phyloP scores from a whole-genome alignment of 2,329 filamentous ascomycete species.

The Rosellinia necatrix region DNA sequence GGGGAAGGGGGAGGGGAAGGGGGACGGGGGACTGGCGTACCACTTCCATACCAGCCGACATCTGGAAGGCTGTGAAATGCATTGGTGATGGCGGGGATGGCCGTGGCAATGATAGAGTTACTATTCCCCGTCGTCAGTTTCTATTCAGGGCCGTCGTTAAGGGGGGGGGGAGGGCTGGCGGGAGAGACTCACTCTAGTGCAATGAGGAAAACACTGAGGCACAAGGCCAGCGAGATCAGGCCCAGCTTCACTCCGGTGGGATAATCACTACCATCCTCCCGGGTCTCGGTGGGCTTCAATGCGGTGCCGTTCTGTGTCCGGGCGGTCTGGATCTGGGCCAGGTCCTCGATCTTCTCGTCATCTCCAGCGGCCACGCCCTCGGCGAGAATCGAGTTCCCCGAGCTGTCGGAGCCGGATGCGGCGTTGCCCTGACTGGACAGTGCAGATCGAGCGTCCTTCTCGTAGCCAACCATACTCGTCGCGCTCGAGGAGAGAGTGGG shows the following conservation, averaged over 20 bases:
- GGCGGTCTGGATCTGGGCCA: conserved; percentile 20
- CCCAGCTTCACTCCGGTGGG: conserved; percentile 43
- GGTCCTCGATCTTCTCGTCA: conserved; percentile 4
- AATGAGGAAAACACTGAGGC: conserved; percentile 51
- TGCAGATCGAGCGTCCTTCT: conserved; percentile 16
- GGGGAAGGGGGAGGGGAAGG: too few species aligned
- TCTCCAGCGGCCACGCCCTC: neutral
- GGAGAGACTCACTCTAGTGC: conserved; percentile 44
- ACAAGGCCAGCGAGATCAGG: conserved; percentile 50
- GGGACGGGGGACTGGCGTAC: conserved; percentile 21
- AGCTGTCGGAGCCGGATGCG: neutral
- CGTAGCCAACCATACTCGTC: neutral
- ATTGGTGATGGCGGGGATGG: conserved; percentile 48
- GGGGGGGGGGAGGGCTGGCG: neutral
- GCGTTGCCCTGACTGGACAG: conserved; percentile 7
- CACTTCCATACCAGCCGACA: conserved; percentile 54
- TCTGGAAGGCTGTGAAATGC: conserved; percentile 49
- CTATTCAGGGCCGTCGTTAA: neutral
- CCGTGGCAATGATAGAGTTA: conserved; percentile 47
- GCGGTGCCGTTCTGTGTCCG: conserved; percentile 28
- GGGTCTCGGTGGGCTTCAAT: conserved; percentile 37
- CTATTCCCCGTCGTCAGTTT: conserved; percentile 30
- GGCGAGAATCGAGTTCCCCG: conserved; percentile 1
- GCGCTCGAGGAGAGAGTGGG: conserved; percentile 21
- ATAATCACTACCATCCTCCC: conserved; percentile 47